A percentile compares a stretch with the other conserved stretches of the same genome.
Conservation (phyloP, 352 stramenopile genomes). For the Phytophthora sansomeana region DNA sequence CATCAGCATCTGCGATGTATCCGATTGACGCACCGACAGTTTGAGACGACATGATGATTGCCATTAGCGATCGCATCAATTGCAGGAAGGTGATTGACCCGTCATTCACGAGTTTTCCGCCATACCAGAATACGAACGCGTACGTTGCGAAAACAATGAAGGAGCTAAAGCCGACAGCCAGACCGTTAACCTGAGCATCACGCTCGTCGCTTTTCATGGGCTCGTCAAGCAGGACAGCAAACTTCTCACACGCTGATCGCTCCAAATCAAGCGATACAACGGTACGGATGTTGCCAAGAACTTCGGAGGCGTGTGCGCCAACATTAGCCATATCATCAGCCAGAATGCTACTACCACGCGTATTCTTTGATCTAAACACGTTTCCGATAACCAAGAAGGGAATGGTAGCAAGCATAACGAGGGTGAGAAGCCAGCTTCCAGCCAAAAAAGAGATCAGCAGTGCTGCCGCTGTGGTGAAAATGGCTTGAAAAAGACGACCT, state of each 20-base stretch:
- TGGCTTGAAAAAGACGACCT: slow-evolving; percentile 51
- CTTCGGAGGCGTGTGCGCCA: slow-evolving; percentile 51
- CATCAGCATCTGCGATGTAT: slow-evolving; percentile 42
- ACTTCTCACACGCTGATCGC: slow-evolving; percentile 20
- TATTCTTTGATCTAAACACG: slow-evolving; percentile 33
- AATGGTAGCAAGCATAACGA: slow-evolving; percentile 67
- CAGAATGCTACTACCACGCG: slow-evolving; percentile 2
- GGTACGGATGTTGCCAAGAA: slow-evolving; percentile 54
- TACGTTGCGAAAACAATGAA: slow-evolving; percentile 37
- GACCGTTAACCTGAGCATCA: slow-evolving; percentile 43
- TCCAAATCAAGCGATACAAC: slow-evolving; percentile 44
- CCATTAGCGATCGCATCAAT: slow-evolving; percentile 58
- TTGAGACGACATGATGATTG: slow-evolving; percentile 59
- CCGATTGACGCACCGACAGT: slow-evolving; percentile 38
- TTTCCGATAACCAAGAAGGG: slow-evolving; percentile 64
- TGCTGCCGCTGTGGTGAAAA: slow-evolving; percentile 52
- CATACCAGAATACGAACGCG: slow-evolving; percentile 57
- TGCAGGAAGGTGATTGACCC: slow-evolving; percentile 51
- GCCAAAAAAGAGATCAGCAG: slow-evolving; percentile 58
- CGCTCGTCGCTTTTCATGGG: slow-evolving; percentile 27
- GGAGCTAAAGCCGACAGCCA: slow-evolving; percentile 74
- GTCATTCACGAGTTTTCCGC: slow-evolving; percentile 47
- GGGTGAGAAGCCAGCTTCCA: slow-evolving; percentile 61
- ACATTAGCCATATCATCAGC: slow-evolving; percentile 42
- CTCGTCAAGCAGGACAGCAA: slow-evolving; percentile 15